phyloP scores from a whole-genome alignment of 2,329 filamentous ascomycete species.

The Nemania diffusa region DNA sequence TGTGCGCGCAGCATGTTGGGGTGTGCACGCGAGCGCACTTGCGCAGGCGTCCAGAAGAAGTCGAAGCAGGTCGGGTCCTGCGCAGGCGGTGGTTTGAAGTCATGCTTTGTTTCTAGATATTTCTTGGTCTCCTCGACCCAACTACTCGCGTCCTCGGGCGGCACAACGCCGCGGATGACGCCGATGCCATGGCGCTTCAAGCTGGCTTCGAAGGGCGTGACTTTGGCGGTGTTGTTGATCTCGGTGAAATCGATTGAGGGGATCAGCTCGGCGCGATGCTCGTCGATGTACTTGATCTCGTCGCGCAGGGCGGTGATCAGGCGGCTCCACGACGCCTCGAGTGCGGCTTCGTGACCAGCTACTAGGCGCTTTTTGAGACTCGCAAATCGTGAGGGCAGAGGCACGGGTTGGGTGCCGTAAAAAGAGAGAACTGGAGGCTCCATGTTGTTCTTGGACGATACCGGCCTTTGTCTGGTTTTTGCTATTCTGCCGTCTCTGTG shows the following conservation, averaged over 20 bases:
- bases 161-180: slow-evolving; percentile 72
- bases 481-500: slow-evolving; percentile 47
- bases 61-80: slow-evolving; percentile 77
- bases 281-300: slow-evolving; percentile 64
- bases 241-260: slow-evolving; percentile 66
- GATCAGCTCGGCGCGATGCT: slow-evolving; percentile 62
- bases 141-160: slow-evolving; percentile 63
- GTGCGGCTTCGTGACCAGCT: slow-evolving; percentile 63
- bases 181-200: slow-evolving; percentile 72
- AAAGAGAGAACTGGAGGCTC: slow-evolving; percentile 65
- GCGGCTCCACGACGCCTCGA: slow-evolving; percentile 66
- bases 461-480: slow-evolving; percentile 47
- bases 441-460: slow-evolving; percentile 52
- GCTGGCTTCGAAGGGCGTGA: slow-evolving; percentile 65
- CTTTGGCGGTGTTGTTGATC: slow-evolving; percentile 59
- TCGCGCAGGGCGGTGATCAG: slow-evolving; percentile 62
- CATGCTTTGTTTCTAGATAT: slow-evolving; percentile 64
- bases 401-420: slow-evolving; percentile 66
- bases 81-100: slow-evolving; percentile 64
- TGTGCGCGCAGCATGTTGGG: slow-evolving; percentile 71
- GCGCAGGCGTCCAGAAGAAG: slow-evolving; percentile 78
- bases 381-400: slow-evolving; percentile 68
- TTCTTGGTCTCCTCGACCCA: slow-evolving; percentile 68
- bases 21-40: slow-evolving; percentile 74
- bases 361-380: slow-evolving; percentile 66